Evolutionary conservation across 495 filamentous ascomycete species (phyloP).

Genomic region (Trichocladium uniseriatum): DNA sequence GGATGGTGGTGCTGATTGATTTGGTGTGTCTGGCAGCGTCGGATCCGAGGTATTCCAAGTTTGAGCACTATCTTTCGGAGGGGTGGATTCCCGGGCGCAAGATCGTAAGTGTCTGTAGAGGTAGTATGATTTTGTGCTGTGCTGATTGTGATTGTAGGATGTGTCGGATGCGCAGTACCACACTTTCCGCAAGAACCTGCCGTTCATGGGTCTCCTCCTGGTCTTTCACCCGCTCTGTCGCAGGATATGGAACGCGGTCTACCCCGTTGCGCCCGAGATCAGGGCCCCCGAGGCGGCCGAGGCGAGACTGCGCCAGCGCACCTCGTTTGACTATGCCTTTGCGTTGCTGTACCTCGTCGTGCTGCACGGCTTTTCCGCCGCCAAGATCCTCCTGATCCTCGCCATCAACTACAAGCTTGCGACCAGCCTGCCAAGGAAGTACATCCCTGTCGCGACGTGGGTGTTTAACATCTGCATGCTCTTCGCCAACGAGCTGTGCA

Average conservation of each 20-base stretch:
- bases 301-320: conserved; percentile 61
- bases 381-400: conserved; percentile 75
- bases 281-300: conserved; percentile 45
- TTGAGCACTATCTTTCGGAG: conserved; percentile 55
- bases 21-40: no score
- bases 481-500: conserved; percentile 80
- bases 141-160: no score
- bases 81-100: conserved; percentile 96
- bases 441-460: conserved; percentile 75
- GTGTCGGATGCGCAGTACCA: conserved; percentile 83
- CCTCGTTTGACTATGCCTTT: conserved; percentile 76
- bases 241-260: conserved; percentile 50
- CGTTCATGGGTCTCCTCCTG: conserved; percentile 62
- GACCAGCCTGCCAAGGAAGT: conserved; percentile 54
- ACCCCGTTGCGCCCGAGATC: conserved; percentile 19
- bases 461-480: conserved; percentile 79
- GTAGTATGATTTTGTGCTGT: no score
- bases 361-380: conserved; percentile 74
- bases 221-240: conserved; percentile 70
- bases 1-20: not conserved
- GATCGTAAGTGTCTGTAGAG: conserved; percentile 73
- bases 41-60: conserved; percentile 73
- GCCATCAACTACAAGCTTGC: conserved; percentile 73
- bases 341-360: conserved; percentile 65
- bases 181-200: conserved; percentile 80